Percentiles rank a stretch among this genome's conserved stretches.
Conservation (phyloP, 805 yeast species). For the Suhomyces tanzawaensis region DNA sequence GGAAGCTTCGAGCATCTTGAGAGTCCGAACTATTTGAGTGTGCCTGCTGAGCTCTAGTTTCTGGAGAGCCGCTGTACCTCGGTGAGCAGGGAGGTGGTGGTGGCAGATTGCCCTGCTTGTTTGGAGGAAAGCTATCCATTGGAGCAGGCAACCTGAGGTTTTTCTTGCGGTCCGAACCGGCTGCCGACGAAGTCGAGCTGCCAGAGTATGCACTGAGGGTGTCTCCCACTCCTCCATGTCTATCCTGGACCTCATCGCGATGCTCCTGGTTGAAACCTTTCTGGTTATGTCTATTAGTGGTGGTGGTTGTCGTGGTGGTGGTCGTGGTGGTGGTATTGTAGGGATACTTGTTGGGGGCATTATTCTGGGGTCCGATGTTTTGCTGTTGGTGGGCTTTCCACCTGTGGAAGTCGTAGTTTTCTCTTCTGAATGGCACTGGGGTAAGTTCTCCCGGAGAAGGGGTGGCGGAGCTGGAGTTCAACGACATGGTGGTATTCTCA, state of each 20-base stretch:
- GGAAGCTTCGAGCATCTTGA: too few species aligned
- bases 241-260: neutral
- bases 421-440: constrained; percentile 3
- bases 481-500: neutral
- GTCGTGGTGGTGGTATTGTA: constrained; percentile 13
- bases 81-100: constrained; percentile 6
- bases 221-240: too few species aligned
- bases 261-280: neutral
- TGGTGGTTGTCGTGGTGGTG: constrained; percentile 15
- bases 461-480: constrained; percentile 1
- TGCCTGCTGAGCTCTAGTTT: too few species aligned
- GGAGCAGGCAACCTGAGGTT: neutral
- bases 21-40: too few species aligned
- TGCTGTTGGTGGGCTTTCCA: constrained; percentile 16
- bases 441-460: constrained; percentile 2
- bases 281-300: constrained; percentile 5
- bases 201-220: neutral
- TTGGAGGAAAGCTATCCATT: neutral
- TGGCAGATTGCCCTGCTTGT: neutral
- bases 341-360: constrained; percentile 3
- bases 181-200: neutral
- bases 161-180: neutral
- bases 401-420: constrained; percentile 15
- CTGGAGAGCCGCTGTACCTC: too few species aligned
- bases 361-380: constrained; percentile 1